Conservation (phyloP, 2,329 filamentous ascomycete genomes). For the Trichoderma atrobrunneum region DNA sequence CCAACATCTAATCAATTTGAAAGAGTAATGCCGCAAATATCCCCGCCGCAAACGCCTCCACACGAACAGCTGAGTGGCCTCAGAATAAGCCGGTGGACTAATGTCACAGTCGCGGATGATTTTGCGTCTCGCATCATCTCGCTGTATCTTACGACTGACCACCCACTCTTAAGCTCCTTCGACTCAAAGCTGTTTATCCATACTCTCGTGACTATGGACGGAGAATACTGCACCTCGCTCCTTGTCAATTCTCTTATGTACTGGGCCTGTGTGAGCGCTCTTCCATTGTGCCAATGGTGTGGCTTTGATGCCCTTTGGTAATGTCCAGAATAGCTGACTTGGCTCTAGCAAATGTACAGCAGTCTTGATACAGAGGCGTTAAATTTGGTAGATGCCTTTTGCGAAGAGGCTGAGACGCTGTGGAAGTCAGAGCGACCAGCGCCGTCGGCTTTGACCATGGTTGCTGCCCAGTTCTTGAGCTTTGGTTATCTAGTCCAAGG, state of each 20-base stretch:
- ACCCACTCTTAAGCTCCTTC: neutral
- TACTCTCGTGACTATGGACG: neutral
- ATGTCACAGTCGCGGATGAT: neutral
- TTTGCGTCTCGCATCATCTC: neutral
- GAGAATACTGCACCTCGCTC: neutral
- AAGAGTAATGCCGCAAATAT: too few species aligned
- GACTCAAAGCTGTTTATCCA: neutral
- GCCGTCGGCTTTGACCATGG: constrained; percentile 27
- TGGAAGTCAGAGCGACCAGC: neutral
- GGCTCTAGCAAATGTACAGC: too few species aligned
- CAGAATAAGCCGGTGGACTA: neutral
- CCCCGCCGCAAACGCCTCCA: too few species aligned
- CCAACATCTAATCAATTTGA: too few species aligned
- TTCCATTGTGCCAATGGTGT: too few species aligned
- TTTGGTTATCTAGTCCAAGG: constrained; percentile 35
- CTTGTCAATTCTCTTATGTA: neutral
- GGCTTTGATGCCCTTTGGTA: neutral
- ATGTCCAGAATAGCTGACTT: too few species aligned
- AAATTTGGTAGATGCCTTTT: neutral
- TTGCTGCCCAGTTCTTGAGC: constrained; percentile 34
- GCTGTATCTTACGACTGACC: neutral
- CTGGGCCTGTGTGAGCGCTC: neutral
- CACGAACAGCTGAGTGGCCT: too few species aligned
- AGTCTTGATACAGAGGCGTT: too few species aligned
- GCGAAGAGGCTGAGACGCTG: neutral